Evolutionary conservation across 2,329 filamentous ascomycete genomes (phyloP).

Genomic region (Colletotrichum siamense): DNA sequence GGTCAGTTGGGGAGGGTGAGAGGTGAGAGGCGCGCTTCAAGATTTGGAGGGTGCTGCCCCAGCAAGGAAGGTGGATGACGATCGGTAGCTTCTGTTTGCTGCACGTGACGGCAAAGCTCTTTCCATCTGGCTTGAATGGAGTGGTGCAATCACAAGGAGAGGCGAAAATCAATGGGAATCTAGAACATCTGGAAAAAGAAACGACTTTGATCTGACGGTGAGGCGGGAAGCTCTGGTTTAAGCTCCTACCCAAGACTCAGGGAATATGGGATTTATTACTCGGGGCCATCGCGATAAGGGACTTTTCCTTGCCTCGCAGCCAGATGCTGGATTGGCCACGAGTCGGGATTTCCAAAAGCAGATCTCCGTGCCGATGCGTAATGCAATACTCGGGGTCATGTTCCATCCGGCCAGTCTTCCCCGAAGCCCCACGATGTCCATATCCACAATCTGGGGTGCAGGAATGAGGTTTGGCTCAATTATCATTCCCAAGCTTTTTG

Average conservation of each 20-base stretch:
- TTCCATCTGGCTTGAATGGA: neutral
- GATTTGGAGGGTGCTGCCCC: neutral
- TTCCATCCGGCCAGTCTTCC: neutral
- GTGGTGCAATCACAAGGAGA: neutral
- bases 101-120: conserved; percentile 11
- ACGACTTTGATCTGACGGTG: neutral
- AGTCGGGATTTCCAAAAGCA: neutral
- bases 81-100: conserved; percentile 1
- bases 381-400: conserved; percentile 8
- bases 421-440: neutral
- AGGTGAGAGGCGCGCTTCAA: neutral
- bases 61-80: conserved; percentile 17
- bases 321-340: neutral
- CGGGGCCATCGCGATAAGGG: neutral
- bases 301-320: neutral
- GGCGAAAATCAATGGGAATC: neutral
- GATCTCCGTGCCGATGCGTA: neutral
- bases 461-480: neutral
- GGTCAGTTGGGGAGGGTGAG: neutral
- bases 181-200: neutral
- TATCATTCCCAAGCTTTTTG: neutral
- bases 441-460: neutral
- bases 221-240: neutral
- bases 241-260: neutral
- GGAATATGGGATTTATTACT: neutral